Evolutionary conservation across 1,139 yeast species (phyloP).

Genomic region (Pichia sp.): DNA sequence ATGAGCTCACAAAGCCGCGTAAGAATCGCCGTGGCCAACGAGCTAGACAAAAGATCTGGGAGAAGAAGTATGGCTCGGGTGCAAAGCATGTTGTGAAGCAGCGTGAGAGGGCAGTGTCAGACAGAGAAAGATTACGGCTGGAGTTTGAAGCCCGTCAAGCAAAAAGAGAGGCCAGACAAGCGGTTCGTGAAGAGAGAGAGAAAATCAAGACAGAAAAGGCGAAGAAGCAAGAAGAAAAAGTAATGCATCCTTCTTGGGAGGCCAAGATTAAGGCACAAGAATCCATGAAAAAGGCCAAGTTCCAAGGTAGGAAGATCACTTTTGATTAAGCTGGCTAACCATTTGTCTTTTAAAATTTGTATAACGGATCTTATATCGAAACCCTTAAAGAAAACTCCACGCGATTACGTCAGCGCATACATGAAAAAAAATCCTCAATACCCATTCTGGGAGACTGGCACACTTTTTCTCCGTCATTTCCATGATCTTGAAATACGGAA

Average conservation of each 20-base stretch:
- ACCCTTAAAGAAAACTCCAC: not conserved
- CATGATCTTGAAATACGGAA: too few relatives aligned
- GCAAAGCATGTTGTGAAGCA: conserved; percentile 84
- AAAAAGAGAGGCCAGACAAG: conserved; percentile 56
- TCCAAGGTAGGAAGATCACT: conserved; percentile 78
- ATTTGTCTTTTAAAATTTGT: too few relatives aligned
- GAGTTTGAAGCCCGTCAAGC: conserved; percentile 74
- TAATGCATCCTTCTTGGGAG: conserved; percentile 93
- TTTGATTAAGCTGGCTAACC: conserved; percentile 41
- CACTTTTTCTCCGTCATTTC: too few relatives aligned
- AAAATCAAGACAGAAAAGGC: conserved; percentile 45
- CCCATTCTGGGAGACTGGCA: too few relatives aligned
- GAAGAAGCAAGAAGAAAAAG: conserved; percentile 27
- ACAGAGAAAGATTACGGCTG: conserved; percentile 53
- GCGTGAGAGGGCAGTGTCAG: conserved; percentile 47
- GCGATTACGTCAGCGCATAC: not conserved
- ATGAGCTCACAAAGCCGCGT: conserved; percentile 49
- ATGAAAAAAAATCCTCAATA: too few relatives aligned
- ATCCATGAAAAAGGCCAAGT: conserved; percentile 59
- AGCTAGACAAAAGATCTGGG: conserved; percentile 97
- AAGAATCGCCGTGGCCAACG: conserved; percentile 95
- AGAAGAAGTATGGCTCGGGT: conserved; percentile 70
- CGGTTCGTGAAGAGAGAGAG: conserved; percentile 8
- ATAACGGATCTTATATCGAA: too few relatives aligned
- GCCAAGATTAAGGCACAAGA: conserved; percentile 76